Evolutionary conservation across 768 basidiomycete genomes (phyloP).

Genomic region (Pholiota molesta): DNA sequence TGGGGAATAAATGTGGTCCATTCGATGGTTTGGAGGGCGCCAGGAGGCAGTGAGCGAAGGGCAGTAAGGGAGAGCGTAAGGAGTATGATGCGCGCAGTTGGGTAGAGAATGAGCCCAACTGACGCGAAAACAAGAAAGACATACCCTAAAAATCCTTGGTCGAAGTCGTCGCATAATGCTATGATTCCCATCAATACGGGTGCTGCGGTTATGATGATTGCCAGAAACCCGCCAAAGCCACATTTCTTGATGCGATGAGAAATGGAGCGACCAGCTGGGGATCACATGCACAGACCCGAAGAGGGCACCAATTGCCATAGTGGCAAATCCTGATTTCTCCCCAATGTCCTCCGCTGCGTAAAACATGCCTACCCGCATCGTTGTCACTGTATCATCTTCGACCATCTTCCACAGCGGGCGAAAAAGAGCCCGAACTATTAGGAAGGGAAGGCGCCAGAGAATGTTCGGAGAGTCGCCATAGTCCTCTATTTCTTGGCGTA

Average conservation of each 20-base stretch:
- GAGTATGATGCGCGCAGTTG: neutral
- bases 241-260: neutral
- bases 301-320: neutral
- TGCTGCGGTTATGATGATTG: neutral
- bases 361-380: neutral
- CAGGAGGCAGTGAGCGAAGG: neutral
- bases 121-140: too few relatives aligned
- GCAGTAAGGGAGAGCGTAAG: neutral
- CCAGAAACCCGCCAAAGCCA: neutral
- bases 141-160: too few relatives aligned
- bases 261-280: neutral
- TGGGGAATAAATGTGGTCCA: conserved; percentile 1
- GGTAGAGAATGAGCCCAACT: neutral
- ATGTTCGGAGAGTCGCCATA: too few relatives aligned
- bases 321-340: neutral
- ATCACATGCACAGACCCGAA: neutral
- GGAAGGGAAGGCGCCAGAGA: neutral
- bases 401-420: too few relatives aligned
- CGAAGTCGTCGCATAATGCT: too few relatives aligned
- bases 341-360: neutral
- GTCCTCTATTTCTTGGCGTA: too few relatives aligned
- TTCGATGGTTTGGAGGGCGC: neutral
- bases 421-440: too few relatives aligned
- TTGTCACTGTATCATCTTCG: too few relatives aligned
- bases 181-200: neutral